Conservation (phyloP, 441 rosid species). For the Eutrema salsugineum region DNA sequence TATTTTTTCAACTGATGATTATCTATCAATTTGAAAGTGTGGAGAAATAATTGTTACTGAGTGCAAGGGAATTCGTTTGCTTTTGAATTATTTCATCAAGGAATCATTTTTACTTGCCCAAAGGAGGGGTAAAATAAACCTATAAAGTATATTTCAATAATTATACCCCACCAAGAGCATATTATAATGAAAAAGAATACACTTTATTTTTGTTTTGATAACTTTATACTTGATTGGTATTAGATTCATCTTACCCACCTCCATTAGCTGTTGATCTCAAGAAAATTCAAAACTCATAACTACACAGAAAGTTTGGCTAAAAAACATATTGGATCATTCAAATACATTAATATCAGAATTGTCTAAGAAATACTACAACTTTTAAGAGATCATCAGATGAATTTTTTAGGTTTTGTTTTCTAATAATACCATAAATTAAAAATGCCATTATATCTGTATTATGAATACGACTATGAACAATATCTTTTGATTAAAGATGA, state of each 20-base stretch:
- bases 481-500: not conserved
- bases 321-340: not conserved
- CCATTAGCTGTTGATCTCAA: constrained; percentile 12
- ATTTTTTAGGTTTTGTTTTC: not conserved
- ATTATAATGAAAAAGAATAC: constrained; percentile 15
- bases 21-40: constrained; percentile 2
- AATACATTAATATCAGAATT: not conserved
- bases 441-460: not conserved
- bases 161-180: constrained; percentile 25
- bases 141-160: constrained; percentile 12
- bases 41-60: constrained; percentile 3
- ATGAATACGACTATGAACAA: not conserved
- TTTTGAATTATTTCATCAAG: constrained; percentile 17
- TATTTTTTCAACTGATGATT: not conserved
- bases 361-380: not conserved
- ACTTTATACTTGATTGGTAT: constrained; percentile 25
- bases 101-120: constrained; percentile 17
- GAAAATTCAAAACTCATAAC: not conserved
- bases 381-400: not conserved
- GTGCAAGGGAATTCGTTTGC: constrained; percentile 18
- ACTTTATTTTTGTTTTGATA: constrained; percentile 16
- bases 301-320: not conserved
- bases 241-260: constrained; percentile 26
- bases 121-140: not conserved
- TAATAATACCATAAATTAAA: too few species aligned